Evolutionary conservation across 1,284 basidiomycete genomes (phyloP), one percentile per base, ranked within the genome.

Genomic region (Pholiota adiposa): DNA sequence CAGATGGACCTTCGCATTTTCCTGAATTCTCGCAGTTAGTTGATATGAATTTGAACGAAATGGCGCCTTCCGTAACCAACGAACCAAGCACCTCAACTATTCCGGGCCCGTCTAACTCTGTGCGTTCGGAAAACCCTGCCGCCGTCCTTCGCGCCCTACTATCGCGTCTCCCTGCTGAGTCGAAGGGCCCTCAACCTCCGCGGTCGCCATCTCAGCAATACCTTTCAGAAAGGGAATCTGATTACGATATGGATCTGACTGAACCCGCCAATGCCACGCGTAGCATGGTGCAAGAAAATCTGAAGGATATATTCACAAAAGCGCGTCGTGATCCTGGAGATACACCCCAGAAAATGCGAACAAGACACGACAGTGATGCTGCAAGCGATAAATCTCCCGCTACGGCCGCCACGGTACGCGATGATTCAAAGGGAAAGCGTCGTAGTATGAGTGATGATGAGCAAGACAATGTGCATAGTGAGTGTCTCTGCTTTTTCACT

Each of bases 371-470:
- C 63, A 90, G 87, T 70, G 78, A 88, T 49, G 86, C 86, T 66
- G 70, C 73, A 8, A 87, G 86, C 64, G 85, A 87, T 84, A 36
- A 87, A 89, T 57, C 75, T 79, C 14, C 85, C 49, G 84, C 86
- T 2, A 74, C 75, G 61, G 72, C 81, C 36, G 68, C 76, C 40
- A 73, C 71, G 52, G 78, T 81, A 58, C 75, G 79, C 55, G 72
- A 72, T n/a, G 76, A 73, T 60, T 75, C 75, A 64, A 85, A 79
- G 70, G 80, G 79, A 8, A 84, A 86, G 64, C 76, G 82, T 56
- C 80, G 76, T 64, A 89, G 85, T 67, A 62, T 87, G 64, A 89
- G 87, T 65, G 89, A 91, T 61, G 88, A 90, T 65, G 89, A 90
- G 67, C 70, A 75, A 11, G 87, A 88, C 46, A 81, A 79, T 61